Percentiles rank a stretch among this genome's conserved stretches.
Conservation (phyloP, 495 filamentous ascomycete species). For the Rhizodiscina lignyota region DNA sequence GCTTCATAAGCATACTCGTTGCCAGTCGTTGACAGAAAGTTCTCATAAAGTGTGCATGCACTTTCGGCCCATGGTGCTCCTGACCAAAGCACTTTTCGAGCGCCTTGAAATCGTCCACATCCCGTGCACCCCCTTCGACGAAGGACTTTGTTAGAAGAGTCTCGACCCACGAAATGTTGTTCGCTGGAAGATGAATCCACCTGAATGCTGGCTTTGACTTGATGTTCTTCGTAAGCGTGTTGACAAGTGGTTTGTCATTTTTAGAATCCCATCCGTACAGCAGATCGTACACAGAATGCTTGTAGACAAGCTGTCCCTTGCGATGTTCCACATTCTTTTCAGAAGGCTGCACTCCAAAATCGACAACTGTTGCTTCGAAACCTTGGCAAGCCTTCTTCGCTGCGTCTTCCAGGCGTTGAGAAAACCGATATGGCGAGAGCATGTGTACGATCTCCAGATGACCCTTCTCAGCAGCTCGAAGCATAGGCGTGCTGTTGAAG, state of each 20-base stretch:
- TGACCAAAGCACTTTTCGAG: slow-evolving; percentile 47
- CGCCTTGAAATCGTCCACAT: slow-evolving; percentile 52
- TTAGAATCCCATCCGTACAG: slow-evolving; percentile 43
- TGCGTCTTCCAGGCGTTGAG: slow-evolving; percentile 32
- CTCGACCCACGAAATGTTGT: slow-evolving; percentile 44
- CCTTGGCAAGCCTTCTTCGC: slow-evolving; percentile 39
- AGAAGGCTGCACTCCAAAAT: slow-evolving; percentile 35
- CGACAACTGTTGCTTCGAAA: slow-evolving; percentile 51
- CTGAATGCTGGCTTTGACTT: slow-evolving; percentile 37
- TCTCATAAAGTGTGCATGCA: slow-evolving; percentile 53
- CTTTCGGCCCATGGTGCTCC: slow-evolving; percentile 42
- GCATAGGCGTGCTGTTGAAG: slow-evolving; percentile 44
- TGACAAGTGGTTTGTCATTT: slow-evolving; percentile 33
- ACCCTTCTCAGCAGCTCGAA: slow-evolving; percentile 41
- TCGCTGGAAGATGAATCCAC: slow-evolving; percentile 57
- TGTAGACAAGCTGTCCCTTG: slow-evolving; percentile 9
- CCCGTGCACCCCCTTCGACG: slow-evolving; percentile 46
- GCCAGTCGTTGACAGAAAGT: slow-evolving; percentile 26
- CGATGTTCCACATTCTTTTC: slow-evolving; percentile 47
- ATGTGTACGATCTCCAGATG: slow-evolving; percentile 38
- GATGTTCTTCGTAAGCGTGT: slow-evolving; percentile 35
- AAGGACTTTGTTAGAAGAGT: slow-evolving; percentile 48
- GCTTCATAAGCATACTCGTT: neutral
- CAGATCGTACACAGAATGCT: slow-evolving; percentile 38
- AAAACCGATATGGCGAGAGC: slow-evolving; percentile 37